Evolutionary conservation across 164 flowering plant species (phyloP).

Genomic region (Tetracentron sinense): DNA sequence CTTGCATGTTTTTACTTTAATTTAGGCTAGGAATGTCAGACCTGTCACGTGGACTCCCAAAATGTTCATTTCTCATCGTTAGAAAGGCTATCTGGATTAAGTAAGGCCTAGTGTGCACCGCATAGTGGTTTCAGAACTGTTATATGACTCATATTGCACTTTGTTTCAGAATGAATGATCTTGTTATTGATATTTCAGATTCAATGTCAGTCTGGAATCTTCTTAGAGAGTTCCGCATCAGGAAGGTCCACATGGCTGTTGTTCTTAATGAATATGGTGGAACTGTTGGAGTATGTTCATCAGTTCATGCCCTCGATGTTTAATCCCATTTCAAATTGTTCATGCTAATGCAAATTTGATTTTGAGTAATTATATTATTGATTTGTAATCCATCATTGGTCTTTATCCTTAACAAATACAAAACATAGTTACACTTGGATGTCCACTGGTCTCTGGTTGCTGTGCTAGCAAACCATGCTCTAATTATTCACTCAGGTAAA

Average conservation of each 20-base stretch:
- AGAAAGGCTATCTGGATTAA: not conserved
- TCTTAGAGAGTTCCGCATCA: slow-evolving; percentile 92
- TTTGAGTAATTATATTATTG: not conserved
- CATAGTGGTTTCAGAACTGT: not conserved
- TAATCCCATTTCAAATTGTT: not conserved
- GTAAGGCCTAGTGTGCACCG: not conserved
- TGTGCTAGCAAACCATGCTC: not conserved
- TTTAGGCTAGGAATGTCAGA: not conserved
- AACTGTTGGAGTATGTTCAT: slow-evolving; percentile 93
- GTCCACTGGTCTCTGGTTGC: not conserved
- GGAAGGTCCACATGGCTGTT: slow-evolving; percentile 99
- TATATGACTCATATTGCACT: not conserved
- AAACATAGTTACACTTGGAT: not conserved
- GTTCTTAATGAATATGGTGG: slow-evolving; percentile 99
- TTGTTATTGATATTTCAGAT: slow-evolving; percentile 47
- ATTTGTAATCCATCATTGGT: not conserved
- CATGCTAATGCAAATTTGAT: slow-evolving; percentile 1
- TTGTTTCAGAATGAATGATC: not conserved
- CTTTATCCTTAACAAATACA: not conserved
- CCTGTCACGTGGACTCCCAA: not conserved
- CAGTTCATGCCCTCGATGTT: slow-evolving; percentile 7
- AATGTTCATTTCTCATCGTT: not conserved
- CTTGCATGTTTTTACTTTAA: not conserved
- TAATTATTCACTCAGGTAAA: not conserved
- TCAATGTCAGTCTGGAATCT: slow-evolving; percentile 99